Percentiles rank a stretch among this genome's conserved stretches.
These are phyloP conservation scores for Stromatinia cepivora DNA, from an alignment of 2,329 filamentous ascomycete species.

Conservation along the genomic window DNA sequence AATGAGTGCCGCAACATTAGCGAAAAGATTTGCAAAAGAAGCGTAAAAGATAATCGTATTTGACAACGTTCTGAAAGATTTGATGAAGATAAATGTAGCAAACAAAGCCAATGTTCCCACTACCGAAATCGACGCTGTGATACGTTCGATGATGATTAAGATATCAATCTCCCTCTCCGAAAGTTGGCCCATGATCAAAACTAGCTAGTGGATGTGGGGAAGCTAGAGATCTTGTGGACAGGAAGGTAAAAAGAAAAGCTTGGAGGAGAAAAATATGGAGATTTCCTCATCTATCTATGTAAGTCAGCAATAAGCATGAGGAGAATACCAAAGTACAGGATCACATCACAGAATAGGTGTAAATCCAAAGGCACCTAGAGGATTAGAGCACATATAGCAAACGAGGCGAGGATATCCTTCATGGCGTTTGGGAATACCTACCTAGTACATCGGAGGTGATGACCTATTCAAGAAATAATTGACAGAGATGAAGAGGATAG, in stretches of 20 bases:
- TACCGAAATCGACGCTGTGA: constrained; percentile 69
- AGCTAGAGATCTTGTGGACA: neutral
- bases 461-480: constrained; percentile 4
- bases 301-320: neutral
- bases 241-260: neutral
- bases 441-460: neutral
- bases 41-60: constrained; percentile 66
- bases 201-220: constrained; percentile 9
- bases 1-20: constrained; percentile 58
- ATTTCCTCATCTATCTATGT: constrained; percentile 18
- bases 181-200: constrained; percentile 25
- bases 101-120: constrained; percentile 71
- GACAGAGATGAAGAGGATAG: neutral
- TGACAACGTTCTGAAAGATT: constrained; percentile 75
- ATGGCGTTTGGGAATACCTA: neutral
- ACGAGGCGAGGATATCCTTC: neutral
- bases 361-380: neutral
- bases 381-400: neutral
- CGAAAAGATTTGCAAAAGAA: constrained; percentile 59
- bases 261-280: constrained; percentile 4
- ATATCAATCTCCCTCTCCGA: constrained; percentile 47
- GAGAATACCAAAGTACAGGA: neutral
- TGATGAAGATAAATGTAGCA: constrained; percentile 65
- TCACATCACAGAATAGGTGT: neutral
- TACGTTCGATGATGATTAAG: constrained; percentile 64